Conservation (phyloP, 257 asterid species). For the Solanum ossicruentum region DNA sequence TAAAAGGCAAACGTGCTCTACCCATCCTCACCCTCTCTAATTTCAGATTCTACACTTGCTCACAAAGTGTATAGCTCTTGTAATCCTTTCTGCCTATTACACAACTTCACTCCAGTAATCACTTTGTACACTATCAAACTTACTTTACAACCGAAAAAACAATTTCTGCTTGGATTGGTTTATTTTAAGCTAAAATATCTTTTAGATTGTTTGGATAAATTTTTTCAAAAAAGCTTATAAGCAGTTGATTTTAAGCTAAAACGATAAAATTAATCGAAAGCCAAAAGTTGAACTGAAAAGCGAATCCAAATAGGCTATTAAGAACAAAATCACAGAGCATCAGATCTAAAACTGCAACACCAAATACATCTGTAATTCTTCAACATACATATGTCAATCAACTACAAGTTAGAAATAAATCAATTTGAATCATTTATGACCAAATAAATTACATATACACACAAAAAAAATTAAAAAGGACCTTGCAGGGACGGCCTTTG, state of each 20-base stretch:
- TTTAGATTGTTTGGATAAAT: too few relatives aligned
- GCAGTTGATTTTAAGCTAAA: too few relatives aligned
- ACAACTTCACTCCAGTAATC: not conserved
- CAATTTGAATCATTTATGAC: not conserved
- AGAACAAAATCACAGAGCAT: not conserved
- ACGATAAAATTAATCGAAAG: too few relatives aligned
- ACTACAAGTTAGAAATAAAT: not conserved
- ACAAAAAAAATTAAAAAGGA: not conserved
- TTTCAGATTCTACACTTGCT: not conserved
- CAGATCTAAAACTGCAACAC: not conserved
- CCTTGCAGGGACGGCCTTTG: slow-evolving; percentile 32
- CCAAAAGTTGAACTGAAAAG: too few relatives aligned
- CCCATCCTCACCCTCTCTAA: not conserved
- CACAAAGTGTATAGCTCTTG: not conserved
- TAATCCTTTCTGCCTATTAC: not conserved
- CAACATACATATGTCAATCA: not conserved
- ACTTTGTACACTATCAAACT: not conserved
- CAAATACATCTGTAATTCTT: not conserved
- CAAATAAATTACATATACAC: not conserved
- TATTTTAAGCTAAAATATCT: too few relatives aligned
- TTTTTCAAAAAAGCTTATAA: too few relatives aligned
- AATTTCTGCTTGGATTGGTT: too few relatives aligned
- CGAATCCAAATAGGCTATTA: too few relatives aligned
- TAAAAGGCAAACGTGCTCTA: too few relatives aligned
- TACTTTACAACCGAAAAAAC: not conserved